Base-by-base conservation (phyloP, 495 filamentous ascomycete species). In the Penicillium macrosclerotiorum region DNA sequence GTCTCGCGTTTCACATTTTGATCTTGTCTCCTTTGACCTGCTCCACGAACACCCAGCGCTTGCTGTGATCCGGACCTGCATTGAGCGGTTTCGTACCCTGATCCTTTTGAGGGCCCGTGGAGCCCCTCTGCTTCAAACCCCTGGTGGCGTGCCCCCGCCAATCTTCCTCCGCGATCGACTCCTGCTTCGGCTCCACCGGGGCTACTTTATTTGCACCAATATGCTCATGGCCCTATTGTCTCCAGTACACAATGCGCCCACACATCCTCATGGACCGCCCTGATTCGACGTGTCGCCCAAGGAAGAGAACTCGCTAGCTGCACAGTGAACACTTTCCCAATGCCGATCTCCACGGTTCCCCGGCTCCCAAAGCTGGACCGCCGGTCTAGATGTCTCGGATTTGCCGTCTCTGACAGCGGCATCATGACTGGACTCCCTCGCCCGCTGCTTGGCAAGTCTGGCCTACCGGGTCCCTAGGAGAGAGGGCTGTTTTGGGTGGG, bases 311-410 rank as follows among this genome's bases (percentile, higher is more conserved):
- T 17, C 31, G 9, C 22, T 23, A 19, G 20, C 26, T 25, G 31
- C 38, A 45, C 47, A 39, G 34, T 50, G n/a, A n/a, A n/a, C n/a
- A n/a, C n/a, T n/a, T n/a, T n/a, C 24, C 37, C 23, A 47, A 12
- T 19, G 42, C 33, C 17, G 47, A 51, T 55, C 42, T 40, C 34
- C 38, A 51, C 43, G 30, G 27, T 47, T 47, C 42, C 32, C 31
- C 43, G 30, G 27, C 44, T 47, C 42, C 32, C 31, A 17, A 37
- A 14, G 5, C 18, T 39, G 22, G 14, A 29, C 16, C 19, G 19
- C 38, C 20, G 42, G 42, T 46, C 46, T 50, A 47, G 46, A 41
- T 40, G 34, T 47, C 35, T 50, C 43, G 16, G 27, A 25, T 48
- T 22, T 33, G 16, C 23, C n/a, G n/a, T n/a, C n/a, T n/a, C 38